phyloP scores from a whole-genome alignment of 108 stramenopile species.

The Conticribra guillardii region DNA sequence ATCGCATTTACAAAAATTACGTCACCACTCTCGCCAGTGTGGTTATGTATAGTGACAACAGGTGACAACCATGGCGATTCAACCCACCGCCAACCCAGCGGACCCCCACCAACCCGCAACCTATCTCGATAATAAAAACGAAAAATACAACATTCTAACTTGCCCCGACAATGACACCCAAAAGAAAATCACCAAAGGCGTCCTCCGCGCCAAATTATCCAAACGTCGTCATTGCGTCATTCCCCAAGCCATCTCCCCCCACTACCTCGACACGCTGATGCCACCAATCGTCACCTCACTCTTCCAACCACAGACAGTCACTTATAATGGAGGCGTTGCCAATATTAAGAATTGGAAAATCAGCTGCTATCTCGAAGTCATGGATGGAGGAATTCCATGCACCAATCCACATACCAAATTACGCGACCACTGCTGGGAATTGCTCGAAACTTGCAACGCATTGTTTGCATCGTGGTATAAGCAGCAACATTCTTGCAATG shows the following conservation, averaged over 20 bases:
- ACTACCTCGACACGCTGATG: conserved; percentile 80
- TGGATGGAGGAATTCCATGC: conserved; percentile 85
- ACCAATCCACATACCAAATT: conserved; percentile 70
- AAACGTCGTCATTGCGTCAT: conserved; percentile 83
- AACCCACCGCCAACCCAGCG: too few species aligned
- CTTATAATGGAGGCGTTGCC: conserved; percentile 87
- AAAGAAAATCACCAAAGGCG: conserved; percentile 71
- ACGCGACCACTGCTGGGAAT: conserved; percentile 56
- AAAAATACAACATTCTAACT: too few species aligned
- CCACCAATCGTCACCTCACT: conserved; percentile 54
- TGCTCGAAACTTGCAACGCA: conserved; percentile 76
- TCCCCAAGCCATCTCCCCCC: conserved; percentile 60
- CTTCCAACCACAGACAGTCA: conserved; percentile 84
- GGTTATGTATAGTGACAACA: too few species aligned
- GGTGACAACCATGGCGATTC: too few species aligned
- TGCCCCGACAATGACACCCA: conserved; percentile 5
- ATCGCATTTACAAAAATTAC: too few species aligned
- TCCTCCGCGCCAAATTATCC: conserved; percentile 75
- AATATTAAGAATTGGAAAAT: conserved; percentile 90
- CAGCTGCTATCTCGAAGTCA: conserved; percentile 90
- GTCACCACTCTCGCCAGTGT: too few species aligned
- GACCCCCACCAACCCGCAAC: too few species aligned
- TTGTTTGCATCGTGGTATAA: conserved; percentile 81
- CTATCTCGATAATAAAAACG: too few species aligned
- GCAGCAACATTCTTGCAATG: conserved; percentile 85